These are phyloP conservation scores for Eutrema salsugineum DNA, from an alignment of 441 rosid genomes.

Conservation along the genomic window DNA sequence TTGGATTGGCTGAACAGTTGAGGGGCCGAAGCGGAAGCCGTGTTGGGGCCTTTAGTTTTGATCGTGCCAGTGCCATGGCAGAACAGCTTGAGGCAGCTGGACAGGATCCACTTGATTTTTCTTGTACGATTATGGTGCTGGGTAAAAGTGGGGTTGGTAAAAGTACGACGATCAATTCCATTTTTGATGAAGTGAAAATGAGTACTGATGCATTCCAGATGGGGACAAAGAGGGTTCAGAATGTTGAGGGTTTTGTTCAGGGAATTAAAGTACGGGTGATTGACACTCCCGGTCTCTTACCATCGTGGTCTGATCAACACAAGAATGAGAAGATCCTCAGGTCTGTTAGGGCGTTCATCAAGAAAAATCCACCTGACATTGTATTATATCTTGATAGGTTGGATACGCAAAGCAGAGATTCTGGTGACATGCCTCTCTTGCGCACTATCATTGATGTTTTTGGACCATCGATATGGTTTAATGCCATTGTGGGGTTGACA, in stretches of 20 bases:
- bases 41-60: slow-evolving; percentile 97
- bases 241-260: slow-evolving; percentile 89
- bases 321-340: slow-evolving; percentile 88
- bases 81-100: slow-evolving; percentile 94
- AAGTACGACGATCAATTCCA: slow-evolving; percentile 96
- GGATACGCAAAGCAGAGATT: slow-evolving; percentile 95
- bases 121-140: slow-evolving; percentile 96
- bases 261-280: slow-evolving; percentile 90
- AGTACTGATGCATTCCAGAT: slow-evolving; percentile 83
- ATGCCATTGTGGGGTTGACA: slow-evolving; percentile 94
- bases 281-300: slow-evolving; percentile 93
- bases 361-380: slow-evolving; percentile 93
- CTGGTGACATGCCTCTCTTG: slow-evolving; percentile 89
- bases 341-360: slow-evolving; percentile 78
- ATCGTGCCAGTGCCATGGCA: slow-evolving; percentile 98
- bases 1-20: slow-evolving; percentile 97
- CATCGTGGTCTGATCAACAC: slow-evolving; percentile 89
- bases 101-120: slow-evolving; percentile 92
- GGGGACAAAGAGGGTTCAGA: slow-evolving; percentile 90
- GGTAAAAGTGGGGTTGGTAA: slow-evolving; percentile 98
- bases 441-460: slow-evolving; percentile 88
- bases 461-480: slow-evolving; percentile 96
- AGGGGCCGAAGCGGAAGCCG: slow-evolving; percentile 98
- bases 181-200: slow-evolving; percentile 85
- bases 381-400: slow-evolving; percentile 93